Evolutionary conservation across 768 basidiomycete species (phyloP), one percentile per base, ranked within the genome.

Genomic region (Pisolithus tinctorius): DNA sequence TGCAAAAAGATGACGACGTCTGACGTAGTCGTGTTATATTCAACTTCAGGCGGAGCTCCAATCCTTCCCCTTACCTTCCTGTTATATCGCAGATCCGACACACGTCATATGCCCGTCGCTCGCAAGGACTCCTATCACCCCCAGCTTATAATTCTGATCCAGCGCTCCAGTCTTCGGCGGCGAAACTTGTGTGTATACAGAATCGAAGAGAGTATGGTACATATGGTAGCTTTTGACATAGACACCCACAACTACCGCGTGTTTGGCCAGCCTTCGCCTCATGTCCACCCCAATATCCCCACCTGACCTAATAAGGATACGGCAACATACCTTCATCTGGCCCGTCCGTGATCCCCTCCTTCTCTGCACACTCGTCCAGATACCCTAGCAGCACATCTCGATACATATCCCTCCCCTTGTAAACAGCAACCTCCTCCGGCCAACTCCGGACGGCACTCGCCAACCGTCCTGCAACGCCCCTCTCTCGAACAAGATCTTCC

Each of bases 371-470:
- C 25, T 53, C 56, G 38, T 58, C 57, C 39, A 60, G 37, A 29
- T 63, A 63, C 3, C 49, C 31, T 43, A 63, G 5, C 2, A 64
- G 34, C 2, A 54, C 25, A 0, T 58, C 58, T 30, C 49, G 38
- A 31, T 66, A 60, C 65, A 65, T 64, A 40, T 57, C 54, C 17
- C 63, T 55, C 31, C 63, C 60, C 27, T 63, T 63, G 48, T 67
- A 67, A 8, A 49, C 20, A 2, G 45, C 74, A 10, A 88, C 80
- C 54, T 83, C 83, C 17, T 71, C 72, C 6, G 81, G 79, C 84
- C 86, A 88, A 55, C 79, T 79, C 52, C 78, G 67, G 47, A 88
- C 67, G 5, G 83, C 83, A 45, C 77, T 78, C 13, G 80, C 84
- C 60, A 88, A 66, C 47, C 86, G 69, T 30, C 75, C 80, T 0